Base-by-base conservation (phyloP, 2,329 filamentous ascomycete species). In the Colletotrichum orbiculare region DNA sequence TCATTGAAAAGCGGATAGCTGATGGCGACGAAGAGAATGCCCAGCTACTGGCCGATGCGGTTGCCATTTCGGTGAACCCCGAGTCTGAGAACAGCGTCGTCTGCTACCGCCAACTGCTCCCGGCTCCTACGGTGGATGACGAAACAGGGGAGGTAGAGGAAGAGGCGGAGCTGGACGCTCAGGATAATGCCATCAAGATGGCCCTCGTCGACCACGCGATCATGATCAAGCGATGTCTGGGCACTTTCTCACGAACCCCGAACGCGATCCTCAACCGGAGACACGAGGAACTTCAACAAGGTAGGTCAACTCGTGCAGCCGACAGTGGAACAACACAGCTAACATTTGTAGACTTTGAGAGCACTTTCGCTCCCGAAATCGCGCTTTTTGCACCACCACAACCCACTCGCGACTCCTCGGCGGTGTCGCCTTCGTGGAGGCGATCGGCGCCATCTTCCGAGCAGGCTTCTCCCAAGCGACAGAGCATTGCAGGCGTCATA, bases 151-250 rank as follows among this genome's bases (percentile, higher is more conserved):
- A 73, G 15, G 74, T 82, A 2, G 81, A 82, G 34, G 75, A 79
- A 2, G 80, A 85, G 49, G 75, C 82, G 25, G 81, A 87, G 67
- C 74, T 88, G 4, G 79, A 81, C 25, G 81, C 86, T 0, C 84
- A 94, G 71, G 90, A 96, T 69, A 92, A 87, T 53, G 92, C 94
- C 2, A 88, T 98, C 69, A 91, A 91, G 73, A 91, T 94, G 75
- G 92, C 93, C 1, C 84, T 98, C 37, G 86, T 97, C 46, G 96
- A 98, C 72, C 94, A 98, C 76, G 93, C 93, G 3, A 86, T 97
- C 65, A 90, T 93, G 76, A 89, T 98, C 71, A 94, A 95, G 79
- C 89, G 93, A 68, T 95, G 93, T 71, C 78, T 98, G 68, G 83
- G 83, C 4, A 83, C 89, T 70, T 92, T 93, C 76, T 84, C 85